phyloP scores from a whole-genome alignment of 2,329 filamentous ascomycete genomes.

The Daldinia eschscholtzii region DNA sequence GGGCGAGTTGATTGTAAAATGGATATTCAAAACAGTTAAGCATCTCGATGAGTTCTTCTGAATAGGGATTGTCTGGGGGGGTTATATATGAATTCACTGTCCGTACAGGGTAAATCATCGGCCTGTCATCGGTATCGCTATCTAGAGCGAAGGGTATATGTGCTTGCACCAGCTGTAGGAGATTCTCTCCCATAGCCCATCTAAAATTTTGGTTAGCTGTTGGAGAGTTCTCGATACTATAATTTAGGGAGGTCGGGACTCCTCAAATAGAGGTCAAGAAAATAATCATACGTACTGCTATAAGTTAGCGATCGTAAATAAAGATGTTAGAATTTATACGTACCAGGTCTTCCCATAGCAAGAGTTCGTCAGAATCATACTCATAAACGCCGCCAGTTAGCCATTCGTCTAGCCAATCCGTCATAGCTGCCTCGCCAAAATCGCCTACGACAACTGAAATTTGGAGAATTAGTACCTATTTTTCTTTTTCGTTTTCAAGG shows the following conservation, averaged over 20 bases:
- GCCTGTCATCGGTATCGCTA: too few species aligned
- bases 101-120: not conserved
- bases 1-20: not conserved
- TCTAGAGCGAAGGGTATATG: not conserved
- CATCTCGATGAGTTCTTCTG: not conserved
- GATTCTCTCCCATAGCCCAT: not conserved
- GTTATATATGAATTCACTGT: not conserved
- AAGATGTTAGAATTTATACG: not conserved
- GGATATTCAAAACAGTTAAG: not conserved
- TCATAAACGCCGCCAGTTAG: not conserved
- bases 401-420: not conserved
- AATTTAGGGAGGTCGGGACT: not conserved
- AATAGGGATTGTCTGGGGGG: not conserved
- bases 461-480: not conserved
- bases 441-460: not conserved
- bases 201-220: not conserved
- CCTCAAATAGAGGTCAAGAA: not conserved
- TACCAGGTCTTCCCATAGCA: slow-evolving; percentile 1
- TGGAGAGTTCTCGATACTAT: not conserved
- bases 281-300: not conserved
- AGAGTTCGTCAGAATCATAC: too few species aligned
- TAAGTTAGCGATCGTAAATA: not conserved
- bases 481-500: not conserved
- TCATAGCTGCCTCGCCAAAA: not conserved
- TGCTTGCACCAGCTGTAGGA: too few species aligned